Base-by-base conservation (phyloP, 768 basidiomycete genomes). In the Pisolithus orientalis region DNA sequence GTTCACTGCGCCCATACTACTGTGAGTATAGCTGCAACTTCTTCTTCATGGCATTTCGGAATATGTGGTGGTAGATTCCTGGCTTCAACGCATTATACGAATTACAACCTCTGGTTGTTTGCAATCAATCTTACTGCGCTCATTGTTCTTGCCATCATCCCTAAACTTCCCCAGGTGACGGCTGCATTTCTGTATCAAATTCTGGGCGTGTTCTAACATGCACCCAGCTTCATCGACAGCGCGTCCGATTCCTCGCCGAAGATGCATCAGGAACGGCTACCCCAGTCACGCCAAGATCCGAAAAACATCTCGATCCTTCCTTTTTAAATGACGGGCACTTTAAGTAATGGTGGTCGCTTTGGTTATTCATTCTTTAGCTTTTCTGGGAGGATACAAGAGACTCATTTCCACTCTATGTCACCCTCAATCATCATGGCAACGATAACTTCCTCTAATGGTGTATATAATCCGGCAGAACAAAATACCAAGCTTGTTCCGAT, bases 31-130 rank as follows among this genome's bases (percentile, higher is more conserved):
- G 7, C 51, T 37, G 44, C 43, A 52, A 39, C 49, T 31, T 24
- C 9, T 25, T 10, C 29, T 39, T 32, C 32, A 14, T 42, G 43
- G 10, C 27, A 8, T 43, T 34, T 46, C 9, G 27, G 50, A 44
- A 51, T 52, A 29, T 24, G 14, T 42, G 21, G 16, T 49, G 24
- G 46, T 58, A 97, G 95, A 31, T 99, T 99, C 74, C 79, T 99
- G 27, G 85, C 90, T 39, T 97, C 96, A 16, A 99, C 96, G 0
- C 96, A 99, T 67, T 99, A 97, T 76, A 97, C 94, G 16, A 85
- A 91, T 61, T 99, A 98, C 70, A 84, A 99, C 59, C 93, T 90
- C 8, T 93, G 89, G 80, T 61, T 95, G 49, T 99, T 99, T 66
- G 83, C 88, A 32, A 73, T 99, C 64, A 98, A 98, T 63, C 77